Evolutionary conservation across 1,284 basidiomycete species (phyloP), one percentile per base, ranked within the genome.

Genomic region (Malassezia furfur): DNA sequence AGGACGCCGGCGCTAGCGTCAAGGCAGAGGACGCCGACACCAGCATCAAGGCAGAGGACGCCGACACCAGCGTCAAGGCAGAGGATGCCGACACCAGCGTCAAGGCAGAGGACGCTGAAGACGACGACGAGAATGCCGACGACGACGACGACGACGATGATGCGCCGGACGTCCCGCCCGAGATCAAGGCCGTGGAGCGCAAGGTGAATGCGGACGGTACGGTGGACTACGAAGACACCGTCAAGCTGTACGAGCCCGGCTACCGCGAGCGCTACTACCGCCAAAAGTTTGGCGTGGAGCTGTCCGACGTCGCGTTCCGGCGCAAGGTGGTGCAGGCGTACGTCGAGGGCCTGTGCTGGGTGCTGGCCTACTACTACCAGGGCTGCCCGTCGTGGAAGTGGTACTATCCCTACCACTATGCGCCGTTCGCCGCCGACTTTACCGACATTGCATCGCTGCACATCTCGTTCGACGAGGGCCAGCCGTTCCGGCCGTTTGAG

Each of bases 321-420:
- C 85, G 83, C 68, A 75, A 81, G 87, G 74, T 99, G 53, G 86
- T 88, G 3, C 83, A 81, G 60, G 77, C 79, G 35, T 99, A 99
- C 75, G 81, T 96, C 55, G 91, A 98, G 77, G 94, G 94, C 39
- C 80, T 99, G 48, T 85, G 84, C 55, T 98, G 94, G 94, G 94
- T 99, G 0, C 77, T 99, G 49, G 85, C 87, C 57, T 98, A 98
- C 77, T 98, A 98, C 75, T 99, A 96, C 76, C 93, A 96, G 81
- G 94, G 94, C 63, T 74, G 73, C 30, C 90, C 93, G 4, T 93
- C 91, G 1, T 99, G 94, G 94, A 85, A 91, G 68, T 99, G 94
- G 94, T 99, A 86, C 77, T 98, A 96, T 74, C 94, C 94, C 0
- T 94, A 88, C 73, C 93, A 99, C 77, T 98, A 93, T 75, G 90